These are phyloP conservation scores for Podila horticola DNA, from an alignment of 192 early-diverging fungal species.

Conservation along the genomic window DNA sequence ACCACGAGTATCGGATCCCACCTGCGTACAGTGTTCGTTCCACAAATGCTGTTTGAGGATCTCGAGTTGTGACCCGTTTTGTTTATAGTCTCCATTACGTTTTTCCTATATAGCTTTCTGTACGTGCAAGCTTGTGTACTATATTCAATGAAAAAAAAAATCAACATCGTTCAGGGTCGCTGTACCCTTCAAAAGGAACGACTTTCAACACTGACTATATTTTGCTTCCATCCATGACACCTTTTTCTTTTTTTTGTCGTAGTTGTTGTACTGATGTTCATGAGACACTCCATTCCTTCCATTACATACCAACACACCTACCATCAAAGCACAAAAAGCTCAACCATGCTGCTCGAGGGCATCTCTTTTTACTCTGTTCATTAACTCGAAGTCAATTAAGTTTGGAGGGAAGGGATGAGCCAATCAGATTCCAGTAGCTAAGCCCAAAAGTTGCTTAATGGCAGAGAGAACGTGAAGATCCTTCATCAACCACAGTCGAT, in stretches of 20 bases:
- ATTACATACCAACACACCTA: no score
- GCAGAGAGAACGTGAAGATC: no score
- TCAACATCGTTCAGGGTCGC: no score
- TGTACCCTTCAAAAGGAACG: not conserved
- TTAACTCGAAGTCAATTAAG: no score
- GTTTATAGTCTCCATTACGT: not conserved
- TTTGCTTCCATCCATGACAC: not conserved
- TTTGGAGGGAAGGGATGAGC: no score
- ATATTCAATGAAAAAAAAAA: not conserved
- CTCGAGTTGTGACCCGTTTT: not conserved
- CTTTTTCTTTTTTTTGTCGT: not conserved
- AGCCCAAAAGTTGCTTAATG: no score
- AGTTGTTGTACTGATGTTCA: not conserved
- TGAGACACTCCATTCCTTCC: no score
- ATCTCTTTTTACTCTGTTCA: no score
- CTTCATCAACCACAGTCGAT: no score
- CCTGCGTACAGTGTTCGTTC: not conserved
- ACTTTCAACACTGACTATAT: not conserved
- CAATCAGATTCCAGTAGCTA: no score
- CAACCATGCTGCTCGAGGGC: no score
- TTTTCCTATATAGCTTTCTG: not conserved
- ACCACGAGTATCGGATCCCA: slow-evolving; percentile 21
- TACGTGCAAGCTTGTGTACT: not conserved
- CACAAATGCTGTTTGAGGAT: not conserved
- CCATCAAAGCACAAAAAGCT: no score